These are phyloP conservation scores for Penicillium brasilianum DNA, from an alignment of 2,329 filamentous ascomycete species.

Conservation along the genomic window DNA sequence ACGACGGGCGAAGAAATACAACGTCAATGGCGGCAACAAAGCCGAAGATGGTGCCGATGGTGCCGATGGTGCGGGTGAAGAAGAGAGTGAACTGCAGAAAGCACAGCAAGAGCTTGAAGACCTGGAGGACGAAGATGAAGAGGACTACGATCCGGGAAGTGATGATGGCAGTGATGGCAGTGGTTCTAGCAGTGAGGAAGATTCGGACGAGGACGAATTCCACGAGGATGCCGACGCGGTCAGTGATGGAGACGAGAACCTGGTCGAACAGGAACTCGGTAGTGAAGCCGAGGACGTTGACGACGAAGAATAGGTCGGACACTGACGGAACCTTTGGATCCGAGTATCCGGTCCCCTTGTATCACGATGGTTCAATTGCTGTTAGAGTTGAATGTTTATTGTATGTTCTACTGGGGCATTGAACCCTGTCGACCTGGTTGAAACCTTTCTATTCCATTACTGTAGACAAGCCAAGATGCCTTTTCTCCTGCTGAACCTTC, in stretches of 20 bases:
- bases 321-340: neutral
- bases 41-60: constrained; percentile 36
- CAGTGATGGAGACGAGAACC: constrained; percentile 40
- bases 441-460: neutral
- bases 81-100: constrained; percentile 63
- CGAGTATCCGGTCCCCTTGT: neutral
- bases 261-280: constrained; percentile 50
- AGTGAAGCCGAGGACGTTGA: constrained; percentile 51
- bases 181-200: constrained; percentile 51
- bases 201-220: constrained; percentile 39
- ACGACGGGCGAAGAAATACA: constrained; percentile 64
- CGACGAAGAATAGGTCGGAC: constrained; percentile 34
- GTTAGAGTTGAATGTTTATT: neutral
- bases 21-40: constrained; percentile 51
- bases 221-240: constrained; percentile 34
- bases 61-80: constrained; percentile 53
- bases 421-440: neutral
- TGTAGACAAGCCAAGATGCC: neutral
- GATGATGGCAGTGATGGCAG: constrained; percentile 55
- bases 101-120: constrained; percentile 60
- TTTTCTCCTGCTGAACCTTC: neutral
- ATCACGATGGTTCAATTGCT: neutral
- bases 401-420: neutral
- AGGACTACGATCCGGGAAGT: constrained; percentile 58
- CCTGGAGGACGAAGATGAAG: constrained; percentile 55